A percentile compares a stretch with the other conserved stretches of the same genome.
These are phyloP conservation scores for Drechslerella dactyloides DNA, from an alignment of 2,329 filamentous ascomycete genomes.

Conservation along the genomic window DNA sequence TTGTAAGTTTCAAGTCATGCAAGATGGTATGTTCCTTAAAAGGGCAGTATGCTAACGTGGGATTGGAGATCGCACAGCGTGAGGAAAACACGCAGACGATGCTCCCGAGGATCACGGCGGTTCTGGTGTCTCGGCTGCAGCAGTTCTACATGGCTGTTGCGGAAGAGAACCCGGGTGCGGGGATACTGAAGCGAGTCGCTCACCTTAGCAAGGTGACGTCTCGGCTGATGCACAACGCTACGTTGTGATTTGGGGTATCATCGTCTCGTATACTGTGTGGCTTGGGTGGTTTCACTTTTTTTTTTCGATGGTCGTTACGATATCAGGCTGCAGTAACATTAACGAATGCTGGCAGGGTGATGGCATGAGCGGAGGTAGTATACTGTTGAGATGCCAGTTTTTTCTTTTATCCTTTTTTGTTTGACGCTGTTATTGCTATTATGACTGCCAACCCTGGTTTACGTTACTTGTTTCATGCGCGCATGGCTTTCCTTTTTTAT, in stretches of 20 bases:
- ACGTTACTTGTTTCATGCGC: not conserved
- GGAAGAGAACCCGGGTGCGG: constrained; percentile 61
- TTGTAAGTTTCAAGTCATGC: constrained; percentile 56
- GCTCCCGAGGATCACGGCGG: constrained; percentile 66
- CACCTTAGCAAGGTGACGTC: constrained; percentile 53
- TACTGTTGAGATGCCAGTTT: not conserved
- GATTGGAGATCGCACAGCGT: too few species aligned
- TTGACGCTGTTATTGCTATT: constrained; percentile 4
- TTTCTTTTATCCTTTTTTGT: constrained; percentile 1
- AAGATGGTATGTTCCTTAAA: too few species aligned
- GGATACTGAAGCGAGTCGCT: constrained; percentile 59
- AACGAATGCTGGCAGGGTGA: not conserved
- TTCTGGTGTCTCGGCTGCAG: constrained; percentile 64
- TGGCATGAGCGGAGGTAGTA: not conserved
- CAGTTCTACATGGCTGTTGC: constrained; percentile 64
- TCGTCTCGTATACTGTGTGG: too few species aligned
- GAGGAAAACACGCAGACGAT: constrained; percentile 56
- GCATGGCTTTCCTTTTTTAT: constrained; percentile 10
- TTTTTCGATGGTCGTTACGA: not conserved
- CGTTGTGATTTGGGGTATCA: constrained; percentile 16
- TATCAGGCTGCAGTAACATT: not conserved
- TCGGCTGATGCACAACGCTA: constrained; percentile 51
- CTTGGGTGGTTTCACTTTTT: not conserved
- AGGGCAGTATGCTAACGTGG: too few species aligned
- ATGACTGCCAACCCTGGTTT: constrained; percentile 7